Base-by-base conservation (phyloP, 176 grass and related monocot genomes). In the Avena sativa region DNA sequence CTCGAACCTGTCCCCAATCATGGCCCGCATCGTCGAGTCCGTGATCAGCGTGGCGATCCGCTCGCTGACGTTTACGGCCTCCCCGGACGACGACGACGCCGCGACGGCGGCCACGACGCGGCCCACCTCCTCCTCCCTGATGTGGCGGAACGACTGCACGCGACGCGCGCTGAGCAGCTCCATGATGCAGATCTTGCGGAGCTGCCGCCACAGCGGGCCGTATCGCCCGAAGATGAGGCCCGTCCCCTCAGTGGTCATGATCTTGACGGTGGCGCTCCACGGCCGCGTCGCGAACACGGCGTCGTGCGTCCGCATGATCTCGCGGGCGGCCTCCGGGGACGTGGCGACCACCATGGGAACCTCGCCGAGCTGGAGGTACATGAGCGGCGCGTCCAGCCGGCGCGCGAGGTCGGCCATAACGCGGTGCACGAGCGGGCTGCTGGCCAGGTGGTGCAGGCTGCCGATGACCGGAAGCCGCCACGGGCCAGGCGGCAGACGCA, bases 161-260 rank as follows among this genome's bases (percentile, higher is more conserved):
- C 79, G 88, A 9, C 28, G 51, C 0, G 62, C 62, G 72, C 83
- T 71, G 61, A 90, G 79, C 2, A 90, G 84, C 79, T 90, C 84
- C 0, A 53, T 1, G 79, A 82, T 20, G 78, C 78, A 25, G 60
- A 82, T 49, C 60, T 23, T 56, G 6, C 88, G 88, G 38, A 86
- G 78, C 78, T 82, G 88, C 2, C 88, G 71, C 88, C 83, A 81
- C 4, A 40, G 50, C 36, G 6, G 10, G 57, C 88, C 88, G 14
- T 86, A 81, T 50, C 50, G 88, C 5, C 58, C 69, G 38, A 89
- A 86, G 26, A 71, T 59, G 2, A 89, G 15, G 16, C 82, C 88
- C 5, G 2, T 10, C 40, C 70, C 70, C 20, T 72, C 40, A 0
- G 70, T 12, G 43, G 20, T 0, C 70, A 73, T 48, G 70, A 73